Conservation (phyloP, 768 basidiomycete genomes). For the Chalciporus pseudorubinellus region DNA sequence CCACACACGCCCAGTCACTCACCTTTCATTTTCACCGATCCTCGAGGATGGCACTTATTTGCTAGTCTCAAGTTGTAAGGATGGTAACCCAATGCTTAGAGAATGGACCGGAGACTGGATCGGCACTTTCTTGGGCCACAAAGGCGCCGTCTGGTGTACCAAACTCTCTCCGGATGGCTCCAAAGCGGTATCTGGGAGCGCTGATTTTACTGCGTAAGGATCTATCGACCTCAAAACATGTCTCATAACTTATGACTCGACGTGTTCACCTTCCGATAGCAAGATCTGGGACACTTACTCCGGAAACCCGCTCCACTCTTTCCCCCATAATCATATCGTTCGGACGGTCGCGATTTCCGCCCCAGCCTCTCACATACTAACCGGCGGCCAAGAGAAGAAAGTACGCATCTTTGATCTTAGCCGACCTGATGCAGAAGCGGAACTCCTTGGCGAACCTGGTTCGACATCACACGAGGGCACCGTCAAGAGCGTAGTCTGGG, state of each 20-base stretch:
- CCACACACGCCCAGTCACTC: constrained; percentile 85
- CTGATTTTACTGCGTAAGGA: constrained; percentile 94
- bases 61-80: constrained; percentile 96
- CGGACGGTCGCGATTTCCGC: constrained; percentile 90
- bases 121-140: constrained; percentile 86
- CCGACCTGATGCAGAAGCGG: constrained; percentile 83
- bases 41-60: constrained; percentile 85
- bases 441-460: constrained; percentile 66
- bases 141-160: constrained; percentile 96
- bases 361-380: constrained; percentile 64
- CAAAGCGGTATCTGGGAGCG: constrained; percentile 88
- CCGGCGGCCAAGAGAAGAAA: constrained; percentile 97
- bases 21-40: constrained; percentile 87
- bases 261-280: constrained; percentile 39
- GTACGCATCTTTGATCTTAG: constrained; percentile 90
- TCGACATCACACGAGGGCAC: constrained; percentile 78
- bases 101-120: constrained; percentile 99
- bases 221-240: not conserved
- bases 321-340: constrained; percentile 98
- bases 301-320: constrained; percentile 87
- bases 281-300: constrained; percentile 97
- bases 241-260: constrained; percentile 3
- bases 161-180: constrained; percentile 86
- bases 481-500: constrained; percentile 92
- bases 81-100: constrained; percentile 96